Evolutionary conservation across 2,329 filamentous ascomycete genomes (phyloP), one percentile per base, ranked within the genome.

Genomic region (Trichophyton benhamiae): DNA sequence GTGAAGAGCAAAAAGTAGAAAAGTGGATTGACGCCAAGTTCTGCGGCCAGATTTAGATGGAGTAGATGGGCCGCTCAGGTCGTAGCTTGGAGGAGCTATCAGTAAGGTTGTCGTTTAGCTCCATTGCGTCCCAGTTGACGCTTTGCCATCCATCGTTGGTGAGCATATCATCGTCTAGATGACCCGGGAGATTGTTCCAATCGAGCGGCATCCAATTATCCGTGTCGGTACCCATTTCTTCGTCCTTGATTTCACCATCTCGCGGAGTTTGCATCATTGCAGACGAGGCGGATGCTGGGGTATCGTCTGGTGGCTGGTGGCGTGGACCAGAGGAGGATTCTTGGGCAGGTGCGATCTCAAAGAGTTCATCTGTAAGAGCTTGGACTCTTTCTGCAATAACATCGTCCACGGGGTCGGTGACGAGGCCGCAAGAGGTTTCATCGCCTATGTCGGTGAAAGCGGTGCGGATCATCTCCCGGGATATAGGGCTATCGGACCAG

Each of bases 81-180:
- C 20, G 11, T 3, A 58, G 30, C 33, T 38, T 13, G n/a, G 27
- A n/a, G n/a, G 27, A n/a, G 55, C 70, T 68, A 46, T 66, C 61
- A 48, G 63, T 66, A 52, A 67, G 66, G 17, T 48, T 48, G 33
- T 70, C 69, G 22, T 70, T 70, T 9, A 66, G 66, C n/a, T 73
- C 70, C 42, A 74, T 62, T 11, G 66, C 66, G n/a, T 76, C 73
- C 74, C 75, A 77, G 60, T 77, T 72, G 36, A 61, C 15, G 5
- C 58, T n/a, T n/a, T 42, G 17, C 57, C 60, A 61, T n/a, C n/a
- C 27, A 11, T 30, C 27, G 7, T 5, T 27, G 8, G 67, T 67
- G 25, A 68, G 22, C 52, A 69, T 61, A 11, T 63, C 65, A 60
- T 66, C 64, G 60, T 66, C 68, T 41, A 69, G 63, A 5, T 67